These are phyloP conservation scores for Ogataea populi-albae DNA, from an alignment of 805 yeast genomes.

Conservation along the genomic window DNA sequence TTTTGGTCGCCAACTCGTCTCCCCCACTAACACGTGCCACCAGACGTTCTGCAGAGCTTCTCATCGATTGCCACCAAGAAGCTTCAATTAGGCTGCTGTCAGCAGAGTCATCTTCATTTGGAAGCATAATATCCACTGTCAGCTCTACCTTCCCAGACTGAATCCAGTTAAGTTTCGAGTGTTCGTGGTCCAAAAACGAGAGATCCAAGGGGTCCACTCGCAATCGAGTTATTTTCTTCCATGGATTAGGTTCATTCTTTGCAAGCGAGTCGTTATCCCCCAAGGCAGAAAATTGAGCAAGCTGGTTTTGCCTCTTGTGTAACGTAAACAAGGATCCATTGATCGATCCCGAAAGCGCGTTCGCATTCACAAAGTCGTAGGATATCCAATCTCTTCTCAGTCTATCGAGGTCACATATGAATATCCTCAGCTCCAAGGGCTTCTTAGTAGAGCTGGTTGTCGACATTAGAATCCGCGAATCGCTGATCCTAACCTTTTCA, in stretches of 20 bases:
- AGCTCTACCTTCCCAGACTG: conserved; percentile 68
- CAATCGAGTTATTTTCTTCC: conserved; percentile 50
- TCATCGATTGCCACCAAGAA: conserved; percentile 10
- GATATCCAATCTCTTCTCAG: conserved; percentile 56
- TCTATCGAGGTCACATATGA: conserved; percentile 63
- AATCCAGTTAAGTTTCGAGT: conserved; percentile 65
- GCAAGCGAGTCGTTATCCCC: conserved; percentile 16
- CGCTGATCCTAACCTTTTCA: conserved; percentile 45
- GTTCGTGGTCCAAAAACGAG: conserved; percentile 22
- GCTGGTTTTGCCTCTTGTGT: conserved; percentile 66
- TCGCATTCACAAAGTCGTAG: conserved; percentile 67
- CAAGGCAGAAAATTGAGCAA: conserved; percentile 41
- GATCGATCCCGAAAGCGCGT: conserved; percentile 68
- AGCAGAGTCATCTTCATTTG: conserved; percentile 41
- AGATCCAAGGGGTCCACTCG: conserved; percentile 38
- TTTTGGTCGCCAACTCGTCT: background rate
- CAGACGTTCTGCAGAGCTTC: conserved; percentile 5
- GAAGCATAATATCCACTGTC: conserved; percentile 70
- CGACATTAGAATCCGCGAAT: conserved; percentile 40
- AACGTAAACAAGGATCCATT: conserved; percentile 74
- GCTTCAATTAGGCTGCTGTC: conserved; percentile 14
- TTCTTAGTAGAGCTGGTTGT: conserved; percentile 8
- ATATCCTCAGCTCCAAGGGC: conserved; percentile 53
- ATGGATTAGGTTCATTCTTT: conserved; percentile 37
- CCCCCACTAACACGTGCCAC: background rate